Conservation (phyloP, 169 alveolate species). For the Eimeria brunetti region DNA sequence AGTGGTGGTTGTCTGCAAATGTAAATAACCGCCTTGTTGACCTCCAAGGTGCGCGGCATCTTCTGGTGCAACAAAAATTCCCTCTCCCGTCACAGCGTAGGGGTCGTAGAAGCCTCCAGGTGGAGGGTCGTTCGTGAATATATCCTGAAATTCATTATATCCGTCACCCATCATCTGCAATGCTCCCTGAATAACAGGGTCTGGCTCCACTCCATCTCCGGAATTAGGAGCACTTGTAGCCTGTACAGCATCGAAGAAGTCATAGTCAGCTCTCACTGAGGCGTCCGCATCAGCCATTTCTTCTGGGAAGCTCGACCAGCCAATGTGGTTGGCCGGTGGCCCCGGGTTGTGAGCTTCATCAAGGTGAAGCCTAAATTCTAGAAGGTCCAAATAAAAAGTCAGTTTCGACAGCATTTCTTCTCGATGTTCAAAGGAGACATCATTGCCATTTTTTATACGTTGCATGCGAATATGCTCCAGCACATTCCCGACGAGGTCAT, state of each 20-base stretch:
- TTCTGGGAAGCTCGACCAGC: conserved; percentile 76
- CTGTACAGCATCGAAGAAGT: conserved; percentile 52
- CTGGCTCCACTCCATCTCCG: conserved; percentile 52
- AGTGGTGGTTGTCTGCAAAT: conserved; percentile 46
- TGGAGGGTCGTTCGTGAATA: conserved; percentile 60
- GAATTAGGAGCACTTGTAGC: conserved; percentile 13
- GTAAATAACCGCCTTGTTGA: conserved; percentile 61
- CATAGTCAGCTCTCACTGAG: conserved; percentile 65
- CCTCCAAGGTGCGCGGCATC: conserved; percentile 57
- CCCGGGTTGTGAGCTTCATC: conserved; percentile 80
- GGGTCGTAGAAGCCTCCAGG: conserved; percentile 80
- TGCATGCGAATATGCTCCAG: conserved; percentile 80
- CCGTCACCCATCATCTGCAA: conserved; percentile 69
- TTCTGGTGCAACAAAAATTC: conserved; percentile 37
- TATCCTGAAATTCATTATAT: conserved; percentile 50
- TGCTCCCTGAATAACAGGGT: conserved; percentile 49
- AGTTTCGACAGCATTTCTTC: conserved; percentile 63
- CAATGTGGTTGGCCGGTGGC: conserved; percentile 74
- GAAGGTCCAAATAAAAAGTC: conserved; percentile 58
- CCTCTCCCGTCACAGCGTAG: conserved; percentile 37
- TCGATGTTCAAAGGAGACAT: conserved; percentile 73
- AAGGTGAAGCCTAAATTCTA: conserved; percentile 77
- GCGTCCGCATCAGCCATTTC: conserved; percentile 66
- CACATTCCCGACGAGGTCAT: conserved; percentile 69
- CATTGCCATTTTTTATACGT: conserved; percentile 75